phyloP scores from a whole-genome alignment of 805 yeast species.

The Nadsonia fulvescens region DNA sequence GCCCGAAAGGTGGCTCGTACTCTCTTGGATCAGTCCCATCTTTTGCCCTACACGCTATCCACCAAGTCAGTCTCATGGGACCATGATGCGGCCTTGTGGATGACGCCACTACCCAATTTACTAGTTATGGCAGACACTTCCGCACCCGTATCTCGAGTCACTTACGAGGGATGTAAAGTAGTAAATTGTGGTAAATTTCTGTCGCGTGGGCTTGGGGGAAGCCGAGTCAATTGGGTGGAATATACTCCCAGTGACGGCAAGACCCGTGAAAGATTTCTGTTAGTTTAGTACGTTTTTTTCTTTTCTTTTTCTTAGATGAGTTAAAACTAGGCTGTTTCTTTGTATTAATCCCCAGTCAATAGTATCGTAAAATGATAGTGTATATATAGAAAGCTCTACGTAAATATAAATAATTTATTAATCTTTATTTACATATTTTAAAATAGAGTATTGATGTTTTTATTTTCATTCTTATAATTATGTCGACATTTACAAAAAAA shows the following conservation, averaged over 20 bases:
- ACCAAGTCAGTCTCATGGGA: slow-evolving; percentile 52
- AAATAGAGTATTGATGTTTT: too few species aligned
- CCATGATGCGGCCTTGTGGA: slow-evolving; percentile 45
- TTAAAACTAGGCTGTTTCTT: background rate
- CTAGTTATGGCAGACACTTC: slow-evolving; percentile 51
- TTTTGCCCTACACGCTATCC: slow-evolving; percentile 57
- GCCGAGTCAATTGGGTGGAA: slow-evolving; percentile 61
- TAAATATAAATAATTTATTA: too few species aligned
- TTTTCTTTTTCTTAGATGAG: background rate
- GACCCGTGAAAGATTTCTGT: slow-evolving; percentile 15
- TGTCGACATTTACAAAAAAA: too few species aligned
- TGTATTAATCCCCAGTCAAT: too few species aligned
- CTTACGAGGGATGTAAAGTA: slow-evolving; percentile 69
- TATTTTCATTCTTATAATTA: too few species aligned
- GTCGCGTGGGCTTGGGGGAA: slow-evolving; percentile 21
- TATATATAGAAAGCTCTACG: too few species aligned
- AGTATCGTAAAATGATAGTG: too few species aligned
- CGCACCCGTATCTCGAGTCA: slow-evolving; percentile 52
- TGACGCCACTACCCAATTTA: slow-evolving; percentile 62
- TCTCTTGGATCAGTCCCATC: slow-evolving; percentile 66
- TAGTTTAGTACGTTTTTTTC: slow-evolving; percentile 6
- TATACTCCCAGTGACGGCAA: slow-evolving; percentile 44
- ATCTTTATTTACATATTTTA: too few species aligned
- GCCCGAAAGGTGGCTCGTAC: slow-evolving; percentile 51
- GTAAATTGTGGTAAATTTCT: slow-evolving; percentile 50